These are phyloP conservation scores for Pleurotus pulmonarius DNA, from an alignment of 768 basidiomycete genomes.

Conservation along the genomic window DNA sequence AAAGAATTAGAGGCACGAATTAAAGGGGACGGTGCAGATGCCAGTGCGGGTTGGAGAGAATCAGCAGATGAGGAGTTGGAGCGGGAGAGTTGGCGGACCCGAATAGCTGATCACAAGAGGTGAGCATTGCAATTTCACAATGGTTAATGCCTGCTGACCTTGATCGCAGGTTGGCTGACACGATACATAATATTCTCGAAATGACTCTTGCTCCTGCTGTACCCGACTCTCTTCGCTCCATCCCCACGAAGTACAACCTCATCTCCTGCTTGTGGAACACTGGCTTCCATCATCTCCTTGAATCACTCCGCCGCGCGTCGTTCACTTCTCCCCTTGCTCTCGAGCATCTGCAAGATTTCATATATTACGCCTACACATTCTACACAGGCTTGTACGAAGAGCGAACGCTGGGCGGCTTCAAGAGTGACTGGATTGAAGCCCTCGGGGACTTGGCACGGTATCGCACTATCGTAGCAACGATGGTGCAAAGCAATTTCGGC, in stretches of 20 bases:
- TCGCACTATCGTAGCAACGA: slow-evolving; percentile 89
- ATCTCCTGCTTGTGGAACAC: slow-evolving; percentile 90
- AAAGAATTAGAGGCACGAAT: slow-evolving; percentile 76
- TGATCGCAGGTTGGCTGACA: slow-evolving; percentile 72
- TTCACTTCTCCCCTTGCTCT: slow-evolving; percentile 66
- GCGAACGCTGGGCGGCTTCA: slow-evolving; percentile 62
- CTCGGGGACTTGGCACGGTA: slow-evolving; percentile 95
- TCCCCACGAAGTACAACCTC: slow-evolving; percentile 94
- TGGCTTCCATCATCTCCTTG: slow-evolving; percentile 86
- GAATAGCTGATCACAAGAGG: slow-evolving; percentile 82
- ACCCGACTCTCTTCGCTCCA: slow-evolving; percentile 82
- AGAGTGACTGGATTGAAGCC: slow-evolving; percentile 90
- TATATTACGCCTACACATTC: slow-evolving; percentile 92
- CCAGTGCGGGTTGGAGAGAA: slow-evolving; percentile 42
- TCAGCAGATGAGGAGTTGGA: slow-evolving; percentile 58
- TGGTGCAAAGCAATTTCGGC: slow-evolving; percentile 55
- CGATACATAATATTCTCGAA: slow-evolving; percentile 83
- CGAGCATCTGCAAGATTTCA: slow-evolving; percentile 91
- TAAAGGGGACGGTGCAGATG: slow-evolving; percentile 56
- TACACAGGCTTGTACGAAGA: slow-evolving; percentile 91
- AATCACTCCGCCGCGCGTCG: slow-evolving; percentile 83
- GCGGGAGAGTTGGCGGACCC: slow-evolving; percentile 71
- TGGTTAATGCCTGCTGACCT: slow-evolving; percentile 4
- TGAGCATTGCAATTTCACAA: slow-evolving; percentile 31
- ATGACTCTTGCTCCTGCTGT: slow-evolving; percentile 84